Percentiles rank a stretch among this genome's conserved stretches.
These are phyloP conservation scores for Ogataea minuta DNA, from an alignment of 805 yeast species.

Conservation along the genomic window DNA sequence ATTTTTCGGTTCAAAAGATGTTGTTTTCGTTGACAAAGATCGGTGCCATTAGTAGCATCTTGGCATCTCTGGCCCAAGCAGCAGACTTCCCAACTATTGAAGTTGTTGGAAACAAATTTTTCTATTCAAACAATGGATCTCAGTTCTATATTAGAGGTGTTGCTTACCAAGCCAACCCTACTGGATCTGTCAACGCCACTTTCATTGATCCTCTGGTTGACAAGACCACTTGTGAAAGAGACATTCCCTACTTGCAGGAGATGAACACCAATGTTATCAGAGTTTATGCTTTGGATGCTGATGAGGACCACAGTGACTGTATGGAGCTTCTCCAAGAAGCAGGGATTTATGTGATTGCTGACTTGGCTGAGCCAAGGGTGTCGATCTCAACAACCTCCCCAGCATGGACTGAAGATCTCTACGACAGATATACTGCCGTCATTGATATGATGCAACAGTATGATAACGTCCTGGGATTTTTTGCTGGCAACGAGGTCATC, in stretches of 20 bases:
- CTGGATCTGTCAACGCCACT: slow-evolving; percentile 43
- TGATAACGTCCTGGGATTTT: slow-evolving; percentile 75
- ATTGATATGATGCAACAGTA: slow-evolving; percentile 68
- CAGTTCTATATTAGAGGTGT: slow-evolving; percentile 77
- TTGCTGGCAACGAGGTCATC: slow-evolving; percentile 85
- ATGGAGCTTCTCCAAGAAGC: slow-evolving; percentile 66
- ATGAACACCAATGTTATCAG: slow-evolving; percentile 68
- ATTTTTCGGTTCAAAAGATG: slow-evolving; percentile 30
- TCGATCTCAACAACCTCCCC: slow-evolving; percentile 66
- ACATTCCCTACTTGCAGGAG: slow-evolving; percentile 64
- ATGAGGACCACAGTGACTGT: slow-evolving; percentile 65
- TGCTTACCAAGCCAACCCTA: slow-evolving; percentile 74
- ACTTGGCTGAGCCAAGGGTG: slow-evolving; percentile 62
- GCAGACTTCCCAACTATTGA: slow-evolving; percentile 62
- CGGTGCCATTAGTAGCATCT: slow-evolving; percentile 26
- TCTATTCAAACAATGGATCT: slow-evolving; percentile 72
- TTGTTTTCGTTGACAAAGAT: slow-evolving; percentile 34
- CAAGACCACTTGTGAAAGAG: slow-evolving; percentile 60
- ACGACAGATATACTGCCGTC: slow-evolving; percentile 64
- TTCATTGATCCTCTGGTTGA: slow-evolving; percentile 75
- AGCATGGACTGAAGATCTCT: slow-evolving; percentile 60
- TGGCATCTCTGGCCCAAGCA: slow-evolving; percentile 30
- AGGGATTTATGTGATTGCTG: slow-evolving; percentile 80
- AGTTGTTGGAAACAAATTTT: slow-evolving; percentile 75
- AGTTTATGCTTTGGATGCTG: slow-evolving; percentile 71